Evolutionary conservation across 805 yeast species (phyloP).

Genomic region (Zygosaccharomyces bisporus): DNA sequence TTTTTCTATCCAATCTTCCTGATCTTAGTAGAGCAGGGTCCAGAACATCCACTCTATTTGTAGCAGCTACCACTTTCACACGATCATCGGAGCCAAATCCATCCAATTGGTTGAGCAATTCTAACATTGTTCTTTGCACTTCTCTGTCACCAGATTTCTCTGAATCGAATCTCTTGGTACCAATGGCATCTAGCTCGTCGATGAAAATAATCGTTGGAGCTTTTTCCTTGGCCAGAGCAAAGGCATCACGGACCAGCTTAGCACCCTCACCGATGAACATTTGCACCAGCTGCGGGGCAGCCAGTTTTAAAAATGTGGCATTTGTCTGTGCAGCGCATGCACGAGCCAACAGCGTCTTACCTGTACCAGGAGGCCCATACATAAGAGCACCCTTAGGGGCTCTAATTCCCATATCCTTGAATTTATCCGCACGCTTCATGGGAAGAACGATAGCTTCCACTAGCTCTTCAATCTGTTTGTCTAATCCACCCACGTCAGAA

Average conservation of each 20-base stretch:
- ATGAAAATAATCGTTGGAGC: slow-evolving; percentile 98
- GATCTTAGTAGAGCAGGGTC: slow-evolving; percentile 98
- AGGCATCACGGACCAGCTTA: slow-evolving; percentile 93
- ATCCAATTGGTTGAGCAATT: slow-evolving; percentile 91
- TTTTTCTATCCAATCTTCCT: slow-evolving; percentile 95
- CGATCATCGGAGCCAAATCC: slow-evolving; percentile 97
- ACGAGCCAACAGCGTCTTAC: slow-evolving; percentile 93
- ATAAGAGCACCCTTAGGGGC: slow-evolving; percentile 98
- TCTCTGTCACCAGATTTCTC: slow-evolving; percentile 97
- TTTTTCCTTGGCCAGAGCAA: slow-evolving; percentile 94
- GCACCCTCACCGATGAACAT: slow-evolving; percentile 99
- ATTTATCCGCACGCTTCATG: slow-evolving; percentile 96
- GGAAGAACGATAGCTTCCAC: slow-evolving; percentile 98
- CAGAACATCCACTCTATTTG: slow-evolving; percentile 94
- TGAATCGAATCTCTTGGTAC: slow-evolving; percentile 96
- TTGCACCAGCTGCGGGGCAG: slow-evolving; percentile 97
- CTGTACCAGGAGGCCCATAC: slow-evolving; percentile 99
- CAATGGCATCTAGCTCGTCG: slow-evolving; percentile 98
- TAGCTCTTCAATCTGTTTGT: slow-evolving; percentile 95
- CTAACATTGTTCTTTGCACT: slow-evolving; percentile 99
- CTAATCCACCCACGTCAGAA: slow-evolving; percentile 96
- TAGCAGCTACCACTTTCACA: slow-evolving; percentile 96
- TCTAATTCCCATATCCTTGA: slow-evolving; percentile 88
- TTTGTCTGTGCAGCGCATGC: slow-evolving; percentile 99
- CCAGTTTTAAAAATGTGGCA: slow-evolving; percentile 92